Percentiles rank a stretch among this genome's conserved stretches.
Conservation (phyloP, 768 basidiomycete species). For the Kwoniella europaea region DNA sequence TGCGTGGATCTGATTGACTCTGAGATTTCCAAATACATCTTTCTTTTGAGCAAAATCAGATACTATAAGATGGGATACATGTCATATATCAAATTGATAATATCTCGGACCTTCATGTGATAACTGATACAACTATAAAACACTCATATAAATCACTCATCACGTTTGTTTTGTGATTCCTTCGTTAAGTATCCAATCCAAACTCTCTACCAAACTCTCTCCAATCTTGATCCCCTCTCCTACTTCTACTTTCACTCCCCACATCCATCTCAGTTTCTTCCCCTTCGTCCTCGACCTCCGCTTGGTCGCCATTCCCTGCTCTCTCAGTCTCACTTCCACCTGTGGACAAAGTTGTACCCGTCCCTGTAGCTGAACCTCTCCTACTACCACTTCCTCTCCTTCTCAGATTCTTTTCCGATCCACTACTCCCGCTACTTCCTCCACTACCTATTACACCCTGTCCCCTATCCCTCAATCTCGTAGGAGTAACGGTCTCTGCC, state of each 20-base stretch:
- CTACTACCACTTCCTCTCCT: slow-evolving; percentile 1
- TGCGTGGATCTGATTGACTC: no score
- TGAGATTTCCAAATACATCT: not conserved
- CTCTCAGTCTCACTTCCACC: not conserved
- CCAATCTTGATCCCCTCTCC: not conserved
- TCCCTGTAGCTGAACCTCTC: slow-evolving; percentile 3
- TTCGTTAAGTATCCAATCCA: slow-evolving; percentile 5
- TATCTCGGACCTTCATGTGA: not conserved
- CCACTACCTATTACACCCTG: slow-evolving; percentile 4
- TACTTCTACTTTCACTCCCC: not conserved
- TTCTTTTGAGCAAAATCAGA: not conserved
- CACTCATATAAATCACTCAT: no score
- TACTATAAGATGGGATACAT: slow-evolving; percentile 2
- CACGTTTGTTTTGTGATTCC: no score
- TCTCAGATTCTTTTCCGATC: not conserved
- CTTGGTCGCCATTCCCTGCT: not conserved
- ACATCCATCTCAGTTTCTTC: not conserved
- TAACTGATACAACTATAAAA: no score
- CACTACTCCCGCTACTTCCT: not conserved
- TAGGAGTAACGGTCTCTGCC: slow-evolving; percentile 14
- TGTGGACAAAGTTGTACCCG: not conserved
- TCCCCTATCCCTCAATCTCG: slow-evolving; percentile 11
- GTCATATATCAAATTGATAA: not conserved
- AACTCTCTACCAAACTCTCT: slow-evolving; percentile 14
- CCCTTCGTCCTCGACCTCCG: not conserved